Evolutionary conservation across 352 stramenopile genomes (phyloP), one percentile per base, ranked within the genome.

Genomic region (Blastocystis sp.): DNA sequence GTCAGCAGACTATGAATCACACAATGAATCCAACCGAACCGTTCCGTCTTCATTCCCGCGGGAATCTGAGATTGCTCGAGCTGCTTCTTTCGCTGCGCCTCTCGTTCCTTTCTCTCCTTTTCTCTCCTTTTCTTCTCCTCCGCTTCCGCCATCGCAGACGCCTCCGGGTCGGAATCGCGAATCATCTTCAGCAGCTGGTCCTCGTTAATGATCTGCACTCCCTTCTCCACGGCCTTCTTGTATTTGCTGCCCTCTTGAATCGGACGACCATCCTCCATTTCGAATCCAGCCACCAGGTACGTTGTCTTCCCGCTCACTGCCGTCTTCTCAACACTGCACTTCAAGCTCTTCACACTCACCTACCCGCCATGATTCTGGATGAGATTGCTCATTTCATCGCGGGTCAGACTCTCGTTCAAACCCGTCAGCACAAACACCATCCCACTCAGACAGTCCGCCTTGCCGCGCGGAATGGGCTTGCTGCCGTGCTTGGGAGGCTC

Each of bases 221-320:
- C 29, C 61, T 89, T 89, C 41, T 77, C 79, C 4, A 89, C 33
- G 4, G 79, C 79, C 41, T 74, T 70, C 50, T 89, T 89, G 50
- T 89, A 89, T 37, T 89, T 89, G n/a, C n/a, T 55, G 78, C 79
- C 79, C 37, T 76, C 61, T 10, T 69, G 61, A 35, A 89, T 89
- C 39, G 79, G 67, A 39, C 79, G 79, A 2, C 79, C 79, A 60
- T 89, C 79, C 66, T 89, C 79, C 67, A 89, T 80, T 21, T 89
- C 79, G 67, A 89, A 80, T 59, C 79, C 79, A 33, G 61, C 79
- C 26, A 89, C 60, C 31, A 89, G 37, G 61, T 89, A 89, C 19
- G 31, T 89, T n/a, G 79, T 89, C 33, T 89, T 89, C 19, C 65
- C 65, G 37, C 79, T 89, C n/a, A 89, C 79, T 12, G 79, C 79